A percentile compares a stretch with the other conserved stretches of the same genome.
phyloP scores from a whole-genome alignment of 768 basidiomycete genomes.

The Calvatia gigantea region DNA sequence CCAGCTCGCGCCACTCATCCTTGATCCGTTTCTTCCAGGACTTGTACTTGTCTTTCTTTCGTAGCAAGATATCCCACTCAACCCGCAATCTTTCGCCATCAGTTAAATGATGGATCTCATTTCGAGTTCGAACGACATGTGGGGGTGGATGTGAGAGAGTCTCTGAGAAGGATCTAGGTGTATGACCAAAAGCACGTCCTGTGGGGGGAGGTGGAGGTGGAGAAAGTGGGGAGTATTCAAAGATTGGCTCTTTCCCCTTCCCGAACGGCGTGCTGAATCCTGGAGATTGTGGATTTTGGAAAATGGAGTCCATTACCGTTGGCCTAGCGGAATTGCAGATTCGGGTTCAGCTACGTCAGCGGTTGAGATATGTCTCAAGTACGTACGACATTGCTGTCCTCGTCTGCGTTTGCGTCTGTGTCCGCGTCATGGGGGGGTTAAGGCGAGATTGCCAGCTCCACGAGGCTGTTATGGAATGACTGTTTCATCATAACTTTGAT shows the following conservation, averaged over 20 bases:
- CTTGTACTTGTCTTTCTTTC: conserved; percentile 12
- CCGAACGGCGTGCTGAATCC: background rate
- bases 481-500: background rate
- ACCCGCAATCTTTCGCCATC: conserved; percentile 6
- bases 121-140: background rate
- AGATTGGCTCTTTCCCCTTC: background rate
- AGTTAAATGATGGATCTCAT: background rate
- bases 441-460: background rate
- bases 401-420: conserved; percentile 1
- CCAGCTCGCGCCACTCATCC: conserved; percentile 12
- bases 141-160: background rate
- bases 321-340: background rate
- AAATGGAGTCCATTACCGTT: background rate
- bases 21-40: conserved; percentile 10
- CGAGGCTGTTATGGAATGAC: conserved; percentile 2
- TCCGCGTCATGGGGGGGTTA: background rate
- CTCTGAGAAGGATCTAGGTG: background rate
- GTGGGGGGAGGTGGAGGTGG: conserved; percentile 5
- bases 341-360: background rate
- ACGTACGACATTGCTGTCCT: conserved; percentile 5
- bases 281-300: conserved; percentile 1
- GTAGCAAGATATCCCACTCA: conserved; percentile 10
- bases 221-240: background rate
- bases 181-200: background rate
- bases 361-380: background rate